Base-by-base conservation (phyloP, 306 rosid species). In the Abrus pulchellus region DNA sequence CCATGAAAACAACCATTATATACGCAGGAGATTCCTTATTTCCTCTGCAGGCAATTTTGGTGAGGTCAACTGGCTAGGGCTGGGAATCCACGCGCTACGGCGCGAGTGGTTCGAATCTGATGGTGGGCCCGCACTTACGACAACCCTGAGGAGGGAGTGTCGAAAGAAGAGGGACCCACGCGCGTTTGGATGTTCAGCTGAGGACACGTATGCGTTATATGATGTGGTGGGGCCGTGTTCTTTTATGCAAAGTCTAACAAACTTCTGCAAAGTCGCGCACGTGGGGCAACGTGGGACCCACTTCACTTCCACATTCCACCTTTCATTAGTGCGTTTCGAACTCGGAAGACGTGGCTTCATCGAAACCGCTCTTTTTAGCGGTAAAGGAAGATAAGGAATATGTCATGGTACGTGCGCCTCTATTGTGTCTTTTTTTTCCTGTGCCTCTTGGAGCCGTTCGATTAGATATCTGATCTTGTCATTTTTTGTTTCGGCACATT, bases 211-310 rank as follows among this genome's bases (percentile, higher is more conserved):
- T 61, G 40, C 11, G 3, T 33, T 0, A 40, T 3, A 33, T 59
- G 2, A 41, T 30, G 78, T 68, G 87, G 70, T 61, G 13, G 80
- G 82, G 2, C 64, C 78, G 5, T 5, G 2, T n/a, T 50, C 12
- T 55, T 38, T 76, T 6, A 9, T 7, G 78, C 73, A 61, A 71
- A 78, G 67, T 30, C 82, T 57, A 43, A 29, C 11, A 70, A n/a
- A 47, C 48, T 79, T 59, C 0, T 12, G 73, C 50, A 67, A 75
- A 82, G 77, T 49, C 77, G 57, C 76, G 79, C 86, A 73, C 86
- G 74, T 76, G 62, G 79, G 74, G 62, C 69, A 40, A 3, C 30
- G 28, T 30, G 45, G 82, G 82, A 9, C 78, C 86, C 82, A 38
- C 54, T 52, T 68, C 36, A 9, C 81, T 53, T 32, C 7, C 53